These are phyloP conservation scores for Dactylonectria estremocensis DNA, from an alignment of 2,329 filamentous ascomycete genomes.

Conservation along the genomic window DNA sequence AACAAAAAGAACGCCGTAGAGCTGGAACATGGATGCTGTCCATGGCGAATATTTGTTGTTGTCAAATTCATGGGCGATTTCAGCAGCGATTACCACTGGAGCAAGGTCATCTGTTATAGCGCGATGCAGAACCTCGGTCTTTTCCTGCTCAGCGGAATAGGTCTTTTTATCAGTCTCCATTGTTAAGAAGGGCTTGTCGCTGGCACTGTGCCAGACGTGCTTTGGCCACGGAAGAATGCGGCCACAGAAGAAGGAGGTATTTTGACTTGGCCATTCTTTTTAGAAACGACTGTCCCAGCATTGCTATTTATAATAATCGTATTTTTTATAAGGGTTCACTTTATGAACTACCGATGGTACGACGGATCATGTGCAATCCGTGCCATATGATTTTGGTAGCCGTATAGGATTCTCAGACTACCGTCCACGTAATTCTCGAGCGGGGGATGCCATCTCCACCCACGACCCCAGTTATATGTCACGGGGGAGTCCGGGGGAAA, in stretches of 20 bases:
- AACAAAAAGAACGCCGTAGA: constrained; percentile 64
- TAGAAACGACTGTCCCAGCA: background rate
- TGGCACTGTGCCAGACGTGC: background rate
- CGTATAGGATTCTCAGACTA: background rate
- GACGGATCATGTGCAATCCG: background rate
- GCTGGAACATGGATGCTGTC: constrained; percentile 64
- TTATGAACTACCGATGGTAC: background rate
- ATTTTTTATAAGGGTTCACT: too few relatives aligned
- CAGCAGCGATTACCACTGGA: constrained; percentile 48
- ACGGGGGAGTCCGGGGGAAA: background rate
- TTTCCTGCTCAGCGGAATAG: background rate
- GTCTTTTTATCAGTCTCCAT: background rate
- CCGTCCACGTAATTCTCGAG: background rate
- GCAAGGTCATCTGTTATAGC: constrained; percentile 2
- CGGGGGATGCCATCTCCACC: background rate
- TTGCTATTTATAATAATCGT: background rate
- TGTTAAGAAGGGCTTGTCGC: background rate
- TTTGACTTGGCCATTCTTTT: background rate
- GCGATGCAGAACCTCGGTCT: background rate
- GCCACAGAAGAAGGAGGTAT: background rate
- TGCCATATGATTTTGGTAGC: background rate
- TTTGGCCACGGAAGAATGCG: background rate
- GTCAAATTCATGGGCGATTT: constrained; percentile 59
- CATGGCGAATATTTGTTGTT: constrained; percentile 61
- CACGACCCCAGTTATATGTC: background rate